These are phyloP conservation scores for Suillus discolor DNA, from an alignment of 768 basidiomycete genomes.

Conservation along the genomic window DNA sequence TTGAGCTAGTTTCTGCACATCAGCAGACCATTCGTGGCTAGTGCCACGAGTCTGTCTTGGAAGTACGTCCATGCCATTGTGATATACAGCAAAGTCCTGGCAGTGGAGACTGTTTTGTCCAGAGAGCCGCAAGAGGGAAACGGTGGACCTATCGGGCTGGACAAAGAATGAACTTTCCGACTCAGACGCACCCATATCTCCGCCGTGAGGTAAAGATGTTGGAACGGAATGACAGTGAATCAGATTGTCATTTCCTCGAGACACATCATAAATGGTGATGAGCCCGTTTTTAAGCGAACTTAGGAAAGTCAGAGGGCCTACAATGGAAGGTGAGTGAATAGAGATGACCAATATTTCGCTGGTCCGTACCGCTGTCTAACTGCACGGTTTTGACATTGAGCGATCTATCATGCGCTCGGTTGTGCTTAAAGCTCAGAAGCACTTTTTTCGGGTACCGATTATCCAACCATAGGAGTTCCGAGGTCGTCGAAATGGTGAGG, in stretches of 20 bases:
- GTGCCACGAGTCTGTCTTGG: not conserved
- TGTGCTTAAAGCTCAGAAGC: constrained; percentile 62
- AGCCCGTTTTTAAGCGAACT: constrained; percentile 62
- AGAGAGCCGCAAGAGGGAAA: constrained; percentile 49
- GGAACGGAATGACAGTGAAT: constrained; percentile 49
- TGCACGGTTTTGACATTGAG: constrained; percentile 46
- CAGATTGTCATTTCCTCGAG: constrained; percentile 38
- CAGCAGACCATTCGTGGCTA: constrained; percentile 41
- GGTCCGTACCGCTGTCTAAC: constrained; percentile 33
- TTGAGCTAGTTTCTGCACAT: constrained; percentile 40
- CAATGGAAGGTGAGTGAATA: not conserved
- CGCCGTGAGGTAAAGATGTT: constrained; percentile 35
- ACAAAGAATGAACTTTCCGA: constrained; percentile 35
- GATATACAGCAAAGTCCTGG: constrained; percentile 37
- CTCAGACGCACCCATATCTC: constrained; percentile 27
- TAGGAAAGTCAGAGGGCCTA: constrained; percentile 57
- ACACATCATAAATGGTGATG: constrained; percentile 66
- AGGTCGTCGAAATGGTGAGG: constrained; percentile 60
- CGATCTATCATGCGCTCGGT: constrained; percentile 60
- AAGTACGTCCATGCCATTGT: constrained; percentile 15
- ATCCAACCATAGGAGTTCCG: constrained; percentile 72
- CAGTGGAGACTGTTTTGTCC: constrained; percentile 49
- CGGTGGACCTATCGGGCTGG: constrained; percentile 29
- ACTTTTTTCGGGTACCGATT: constrained; percentile 57
- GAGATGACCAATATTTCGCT: not conserved